phyloP scores from a whole-genome alignment of 345 rosid genomes.

The Anastatica hierochuntica region DNA sequence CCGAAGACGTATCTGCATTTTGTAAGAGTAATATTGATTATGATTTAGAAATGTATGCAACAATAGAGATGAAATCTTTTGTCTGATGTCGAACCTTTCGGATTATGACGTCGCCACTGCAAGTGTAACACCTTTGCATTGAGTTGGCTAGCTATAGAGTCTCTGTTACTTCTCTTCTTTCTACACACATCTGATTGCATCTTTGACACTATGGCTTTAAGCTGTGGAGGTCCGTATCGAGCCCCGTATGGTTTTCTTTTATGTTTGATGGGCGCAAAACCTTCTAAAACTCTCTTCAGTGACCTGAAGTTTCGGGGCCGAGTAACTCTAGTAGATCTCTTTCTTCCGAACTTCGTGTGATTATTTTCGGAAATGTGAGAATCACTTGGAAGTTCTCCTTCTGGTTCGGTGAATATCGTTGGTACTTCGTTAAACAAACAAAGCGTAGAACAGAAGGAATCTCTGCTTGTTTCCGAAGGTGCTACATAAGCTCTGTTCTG shows the following conservation, averaged over 20 bases:
- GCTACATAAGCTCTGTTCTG: too few species aligned
- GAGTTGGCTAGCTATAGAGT: constrained; percentile 6
- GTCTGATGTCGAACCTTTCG: constrained; percentile 14
- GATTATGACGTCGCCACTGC: constrained; percentile 12
- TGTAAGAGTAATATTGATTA: background rate
- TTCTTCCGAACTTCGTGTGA: constrained; percentile 31
- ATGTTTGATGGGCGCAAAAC: constrained; percentile 9
- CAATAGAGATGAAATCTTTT: background rate
- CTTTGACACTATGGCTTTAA: constrained; percentile 2
- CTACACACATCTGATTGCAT: constrained; percentile 24
- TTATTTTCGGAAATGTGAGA: constrained; percentile 19
- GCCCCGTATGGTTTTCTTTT: constrained; percentile 15
- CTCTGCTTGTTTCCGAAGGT: constrained; percentile 7
- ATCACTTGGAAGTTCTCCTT: constrained; percentile 11
- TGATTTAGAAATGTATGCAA: background rate
- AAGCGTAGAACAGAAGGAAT: constrained; percentile 10
- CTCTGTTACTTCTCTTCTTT: constrained; percentile 47
- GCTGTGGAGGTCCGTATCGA: background rate
- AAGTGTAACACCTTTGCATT: constrained; percentile 2
- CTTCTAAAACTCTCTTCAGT: constrained; percentile 22
- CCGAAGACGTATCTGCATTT: constrained; percentile 36
- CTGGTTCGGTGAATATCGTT: too few species aligned
- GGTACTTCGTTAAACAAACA: background rate
- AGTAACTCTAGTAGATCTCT: constrained; percentile 38
- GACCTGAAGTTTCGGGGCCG: constrained; percentile 34